phyloP scores from a whole-genome alignment of 2,329 filamentous ascomycete genomes.

The Beauveria sp. region DNA sequence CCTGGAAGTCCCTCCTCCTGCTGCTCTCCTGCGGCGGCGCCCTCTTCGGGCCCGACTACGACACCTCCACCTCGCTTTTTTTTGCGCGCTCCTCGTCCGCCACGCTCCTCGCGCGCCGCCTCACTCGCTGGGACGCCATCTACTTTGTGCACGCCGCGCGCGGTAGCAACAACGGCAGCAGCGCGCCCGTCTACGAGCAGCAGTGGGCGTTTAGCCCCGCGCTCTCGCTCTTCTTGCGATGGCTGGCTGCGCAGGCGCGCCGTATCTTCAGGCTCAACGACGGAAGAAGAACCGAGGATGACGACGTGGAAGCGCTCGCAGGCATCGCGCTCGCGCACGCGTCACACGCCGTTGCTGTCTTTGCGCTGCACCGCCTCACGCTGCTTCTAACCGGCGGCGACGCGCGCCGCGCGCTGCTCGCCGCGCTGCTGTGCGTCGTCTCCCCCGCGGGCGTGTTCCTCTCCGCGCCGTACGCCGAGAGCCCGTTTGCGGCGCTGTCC shows the following conservation, averaged over 20 bases:
- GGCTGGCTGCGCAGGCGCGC: constrained; percentile 23
- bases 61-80: constrained; percentile 61
- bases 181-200: constrained; percentile 61
- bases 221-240: constrained; percentile 36
- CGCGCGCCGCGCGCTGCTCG: constrained; percentile 54
- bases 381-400: constrained; percentile 41
- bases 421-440: constrained; percentile 69
- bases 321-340: constrained; percentile 62
- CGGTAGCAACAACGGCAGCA: constrained; percentile 32
- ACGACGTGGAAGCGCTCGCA: constrained; percentile 36
- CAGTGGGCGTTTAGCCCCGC: constrained; percentile 71
- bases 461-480: constrained; percentile 78
- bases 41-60: constrained; percentile 56
- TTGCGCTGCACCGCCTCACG: constrained; percentile 64
- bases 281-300: constrained; percentile 1
- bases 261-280: constrained; percentile 16
- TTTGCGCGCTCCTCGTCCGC: constrained; percentile 30
- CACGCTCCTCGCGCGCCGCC: constrained; percentile 40
- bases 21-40: constrained; percentile 45
- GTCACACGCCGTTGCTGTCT: constrained; percentile 68
- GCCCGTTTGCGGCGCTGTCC: constrained; percentile 68
- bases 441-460: constrained; percentile 88
- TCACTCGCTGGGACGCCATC: constrained; percentile 75
- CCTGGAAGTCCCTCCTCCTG: constrained; percentile 64
- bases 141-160: constrained; percentile 61